Evolutionary conservation across 257 asterid species (phyloP).

Genomic region (Pogostemon cablin): DNA sequence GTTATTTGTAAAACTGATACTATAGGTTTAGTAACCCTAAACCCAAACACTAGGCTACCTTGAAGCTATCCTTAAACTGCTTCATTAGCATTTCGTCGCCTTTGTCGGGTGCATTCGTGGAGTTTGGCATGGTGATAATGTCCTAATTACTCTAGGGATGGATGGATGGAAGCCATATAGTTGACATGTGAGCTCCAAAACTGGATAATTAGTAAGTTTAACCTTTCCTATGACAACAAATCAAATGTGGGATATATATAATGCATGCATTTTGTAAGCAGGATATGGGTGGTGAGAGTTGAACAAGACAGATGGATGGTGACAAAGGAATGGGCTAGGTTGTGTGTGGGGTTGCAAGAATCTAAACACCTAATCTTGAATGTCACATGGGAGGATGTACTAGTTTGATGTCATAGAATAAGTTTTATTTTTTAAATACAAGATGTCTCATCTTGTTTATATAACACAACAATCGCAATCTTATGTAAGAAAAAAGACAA

Average conservation of each 20-base stretch:
- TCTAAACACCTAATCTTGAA: background rate
- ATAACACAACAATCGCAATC: background rate
- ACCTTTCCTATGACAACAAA: slow-evolving; percentile 13
- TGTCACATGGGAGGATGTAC: too few species aligned
- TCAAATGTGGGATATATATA: slow-evolving; percentile 1
- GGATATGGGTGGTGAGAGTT: background rate
- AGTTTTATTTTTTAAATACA: background rate
- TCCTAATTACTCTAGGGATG: too few species aligned
- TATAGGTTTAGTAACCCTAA: too few species aligned
- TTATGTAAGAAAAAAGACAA: too few species aligned
- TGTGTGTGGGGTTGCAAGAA: slow-evolving; percentile 38
- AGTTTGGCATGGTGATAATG: too few species aligned
- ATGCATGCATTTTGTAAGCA: background rate
- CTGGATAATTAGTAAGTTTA: background rate
- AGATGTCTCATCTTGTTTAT: background rate
- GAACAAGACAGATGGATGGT: slow-evolving; percentile 30
- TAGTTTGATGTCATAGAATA: too few species aligned
- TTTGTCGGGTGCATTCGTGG: slow-evolving; percentile 40
- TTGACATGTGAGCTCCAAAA: background rate
- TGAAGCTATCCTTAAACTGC: slow-evolving; percentile 57
- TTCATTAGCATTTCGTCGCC: slow-evolving; percentile 60
- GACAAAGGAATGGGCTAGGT: slow-evolving; percentile 25
- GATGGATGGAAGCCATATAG: background rate
- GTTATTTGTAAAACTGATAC: too few species aligned
- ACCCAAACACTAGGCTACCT: slow-evolving; percentile 32